phyloP scores from a whole-genome alignment of 164 flowering plant genomes.

The Cinnamomum chago region DNA sequence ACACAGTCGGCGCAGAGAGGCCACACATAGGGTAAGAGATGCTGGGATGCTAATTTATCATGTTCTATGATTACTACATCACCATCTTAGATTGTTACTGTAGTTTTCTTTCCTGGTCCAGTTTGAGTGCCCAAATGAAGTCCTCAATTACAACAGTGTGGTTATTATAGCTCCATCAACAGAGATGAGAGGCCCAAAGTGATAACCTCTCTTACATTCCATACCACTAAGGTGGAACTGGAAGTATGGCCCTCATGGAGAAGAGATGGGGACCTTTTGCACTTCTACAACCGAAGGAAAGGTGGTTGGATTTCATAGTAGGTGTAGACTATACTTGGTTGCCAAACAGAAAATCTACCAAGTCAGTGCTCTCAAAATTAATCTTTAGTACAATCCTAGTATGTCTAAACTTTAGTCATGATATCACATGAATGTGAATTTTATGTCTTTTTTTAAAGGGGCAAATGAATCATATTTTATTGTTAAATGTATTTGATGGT shows the following conservation, averaged over 20 bases:
- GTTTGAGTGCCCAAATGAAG: too few relatives aligned
- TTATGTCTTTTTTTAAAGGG: too few relatives aligned
- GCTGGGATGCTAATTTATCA: too few relatives aligned
- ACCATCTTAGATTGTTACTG: too few relatives aligned
- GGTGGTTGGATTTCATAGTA: slow-evolving; percentile 88
- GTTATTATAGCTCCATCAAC: too few relatives aligned
- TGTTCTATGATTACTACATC: too few relatives aligned
- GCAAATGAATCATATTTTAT: too few relatives aligned
- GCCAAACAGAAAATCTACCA: slow-evolving; percentile 37
- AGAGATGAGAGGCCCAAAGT: slow-evolving; percentile 33
- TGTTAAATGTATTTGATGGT: too few relatives aligned
- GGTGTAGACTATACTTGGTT: slow-evolving; percentile 59
- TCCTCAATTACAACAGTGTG: neutral
- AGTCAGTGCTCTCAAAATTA: slow-evolving; percentile 25
- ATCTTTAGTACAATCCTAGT: neutral
- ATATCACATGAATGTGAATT: too few relatives aligned
- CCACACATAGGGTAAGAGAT: slow-evolving; percentile 37
- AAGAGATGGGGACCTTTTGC: slow-evolving; percentile 63
- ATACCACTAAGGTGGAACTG: slow-evolving; percentile 38
- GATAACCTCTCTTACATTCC: slow-evolving; percentile 56
- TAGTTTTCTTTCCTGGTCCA: too few relatives aligned
- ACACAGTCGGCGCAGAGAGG: slow-evolving; percentile 46
- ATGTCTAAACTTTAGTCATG: too few relatives aligned
- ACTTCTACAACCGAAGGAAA: slow-evolving; percentile 71
- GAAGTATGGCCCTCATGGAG: slow-evolving; percentile 78